Conservation (phyloP, 306 rosid species). For the Castanea sativa region DNA sequence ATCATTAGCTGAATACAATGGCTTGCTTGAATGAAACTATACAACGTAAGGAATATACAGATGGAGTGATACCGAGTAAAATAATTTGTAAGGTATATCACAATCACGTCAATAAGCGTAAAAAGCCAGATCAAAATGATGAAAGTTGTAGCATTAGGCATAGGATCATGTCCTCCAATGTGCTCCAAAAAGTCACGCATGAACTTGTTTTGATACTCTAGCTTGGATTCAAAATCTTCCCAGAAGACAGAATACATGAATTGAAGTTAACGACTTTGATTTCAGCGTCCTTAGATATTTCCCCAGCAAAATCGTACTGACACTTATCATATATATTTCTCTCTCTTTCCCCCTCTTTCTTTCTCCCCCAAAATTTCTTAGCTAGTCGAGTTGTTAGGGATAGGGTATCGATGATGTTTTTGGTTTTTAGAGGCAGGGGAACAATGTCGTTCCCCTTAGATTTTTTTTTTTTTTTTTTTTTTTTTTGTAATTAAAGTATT, state of each 20-base stretch:
- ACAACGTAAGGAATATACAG: background rate
- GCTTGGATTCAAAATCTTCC: background rate
- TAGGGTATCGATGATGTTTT: no score
- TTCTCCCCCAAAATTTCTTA: no score
- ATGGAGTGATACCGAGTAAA: background rate
- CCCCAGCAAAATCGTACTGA: background rate
- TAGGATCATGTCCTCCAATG: no score
- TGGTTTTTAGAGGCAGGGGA: no score
- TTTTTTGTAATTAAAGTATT: no score
- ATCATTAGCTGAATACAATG: background rate
- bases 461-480: no score
- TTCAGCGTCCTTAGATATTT: conserved; percentile 8
- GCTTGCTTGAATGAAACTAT: background rate
- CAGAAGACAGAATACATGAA: conserved; percentile 10
- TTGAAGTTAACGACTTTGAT: background rate
- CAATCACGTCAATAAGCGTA: background rate
- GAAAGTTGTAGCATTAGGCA: background rate
- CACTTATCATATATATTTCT: background rate
- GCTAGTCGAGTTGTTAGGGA: no score
- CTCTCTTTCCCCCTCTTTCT: background rate
- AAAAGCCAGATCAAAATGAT: conserved; percentile 3
- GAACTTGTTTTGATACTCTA: no score
- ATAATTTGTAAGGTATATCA: background rate
- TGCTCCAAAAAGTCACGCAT: no score
- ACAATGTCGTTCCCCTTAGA: no score